phyloP scores from a whole-genome alignment of 352 stramenopile genomes.

The Globisporangium alternatum region DNA sequence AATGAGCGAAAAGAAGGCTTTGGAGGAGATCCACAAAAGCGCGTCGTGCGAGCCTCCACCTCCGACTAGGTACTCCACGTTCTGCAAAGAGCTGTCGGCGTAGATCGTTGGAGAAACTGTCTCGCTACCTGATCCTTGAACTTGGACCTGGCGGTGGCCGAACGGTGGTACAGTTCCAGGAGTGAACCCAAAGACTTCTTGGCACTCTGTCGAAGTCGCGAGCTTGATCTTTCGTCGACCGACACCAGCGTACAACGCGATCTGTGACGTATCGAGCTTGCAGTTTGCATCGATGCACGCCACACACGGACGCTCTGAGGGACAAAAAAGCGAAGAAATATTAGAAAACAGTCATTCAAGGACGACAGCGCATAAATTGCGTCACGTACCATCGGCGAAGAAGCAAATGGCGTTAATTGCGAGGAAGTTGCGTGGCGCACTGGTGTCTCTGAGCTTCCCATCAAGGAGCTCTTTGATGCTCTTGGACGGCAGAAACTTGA shows the following conservation, averaged over 20 bases:
- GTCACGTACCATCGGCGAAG: conserved; percentile 52
- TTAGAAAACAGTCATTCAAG: background rate
- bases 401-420: conserved; percentile 76
- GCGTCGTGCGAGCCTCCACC: conserved; percentile 42
- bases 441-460: conserved; percentile 14
- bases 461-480: conserved; percentile 35
- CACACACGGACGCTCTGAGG: conserved; percentile 46
- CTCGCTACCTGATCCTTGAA: background rate
- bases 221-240: conserved; percentile 70
- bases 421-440: conserved; percentile 30
- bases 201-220: conserved; percentile 55
- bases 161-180: conserved; percentile 65
- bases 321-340: background rate
- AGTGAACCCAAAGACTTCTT: conserved; percentile 57
- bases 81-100: conserved; percentile 33
- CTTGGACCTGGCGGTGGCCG: conserved; percentile 26
- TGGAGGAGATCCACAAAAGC: conserved; percentile 38
- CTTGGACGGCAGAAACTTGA: conserved; percentile 37
- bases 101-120: conserved; percentile 24
- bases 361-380: background rate
- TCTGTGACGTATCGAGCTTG: conserved; percentile 60
- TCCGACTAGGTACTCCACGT: conserved; percentile 39
- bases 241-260: conserved; percentile 44
- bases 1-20: conserved; percentile 45
- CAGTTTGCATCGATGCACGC: conserved; percentile 57